Conservation (phyloP, 2,329 filamentous ascomycete species). For the Aspergillus unguis region DNA sequence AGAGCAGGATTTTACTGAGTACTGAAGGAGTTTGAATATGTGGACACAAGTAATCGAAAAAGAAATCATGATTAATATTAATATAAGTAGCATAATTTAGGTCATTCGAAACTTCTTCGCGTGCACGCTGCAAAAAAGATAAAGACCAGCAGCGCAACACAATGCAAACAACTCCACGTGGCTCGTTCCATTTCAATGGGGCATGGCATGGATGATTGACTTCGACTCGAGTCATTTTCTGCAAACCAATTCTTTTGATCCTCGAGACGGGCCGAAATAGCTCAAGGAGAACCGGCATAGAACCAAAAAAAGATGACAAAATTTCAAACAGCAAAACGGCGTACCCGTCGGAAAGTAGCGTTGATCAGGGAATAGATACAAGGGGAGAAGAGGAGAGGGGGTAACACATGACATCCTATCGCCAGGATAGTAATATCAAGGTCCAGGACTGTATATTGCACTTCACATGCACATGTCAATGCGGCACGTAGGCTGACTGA, state of each 20-base stretch:
- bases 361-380: slow-evolving; percentile 14
- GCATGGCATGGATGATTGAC: not conserved
- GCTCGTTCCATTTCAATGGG: slow-evolving; percentile 15
- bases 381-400: slow-evolving; percentile 11
- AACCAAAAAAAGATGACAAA: slow-evolving; percentile 4
- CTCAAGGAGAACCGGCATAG: slow-evolving; percentile 7
- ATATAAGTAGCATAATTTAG: slow-evolving; percentile 21
- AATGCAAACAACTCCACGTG: slow-evolving; percentile 13
- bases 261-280: too few species aligned
- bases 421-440: slow-evolving; percentile 24
- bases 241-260: not conserved
- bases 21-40: not conserved
- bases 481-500: slow-evolving; percentile 1
- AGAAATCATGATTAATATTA: slow-evolving; percentile 23
- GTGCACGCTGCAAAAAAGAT: not conserved
- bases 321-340: slow-evolving; percentile 8
- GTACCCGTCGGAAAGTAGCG: not conserved
- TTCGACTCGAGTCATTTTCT: slow-evolving; percentile 5
- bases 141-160: not conserved
- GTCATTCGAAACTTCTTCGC: slow-evolving; percentile 14
- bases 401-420: slow-evolving; percentile 16
- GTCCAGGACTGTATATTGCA: slow-evolving; percentile 1
- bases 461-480: not conserved
- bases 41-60: not conserved
- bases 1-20: too few species aligned